These are phyloP conservation scores for Acanthamoeba triangularis DNA, from an alignment of 208 protist genomes.

Conservation along the genomic window DNA sequence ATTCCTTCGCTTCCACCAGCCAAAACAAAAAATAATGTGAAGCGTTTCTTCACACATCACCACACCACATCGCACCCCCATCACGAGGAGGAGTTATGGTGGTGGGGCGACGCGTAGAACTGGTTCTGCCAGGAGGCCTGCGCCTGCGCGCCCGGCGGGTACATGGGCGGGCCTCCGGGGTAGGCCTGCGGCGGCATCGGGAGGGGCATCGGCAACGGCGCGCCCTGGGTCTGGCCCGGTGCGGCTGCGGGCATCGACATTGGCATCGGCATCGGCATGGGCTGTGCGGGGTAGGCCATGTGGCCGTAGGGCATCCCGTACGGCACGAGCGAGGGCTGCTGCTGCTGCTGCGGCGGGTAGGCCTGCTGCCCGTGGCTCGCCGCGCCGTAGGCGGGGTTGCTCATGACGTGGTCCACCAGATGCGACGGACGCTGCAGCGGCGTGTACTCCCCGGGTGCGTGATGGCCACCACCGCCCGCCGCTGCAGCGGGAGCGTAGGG, in stretches of 20 bases:
- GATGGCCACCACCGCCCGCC: neutral
- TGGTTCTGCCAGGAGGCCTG: constrained; percentile 6
- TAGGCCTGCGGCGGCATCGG: neutral
- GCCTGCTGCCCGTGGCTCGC: neutral
- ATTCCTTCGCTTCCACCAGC: too few relatives aligned
- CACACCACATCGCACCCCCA: too few relatives aligned
- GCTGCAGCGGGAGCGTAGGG: neutral
- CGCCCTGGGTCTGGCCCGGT: too few relatives aligned
- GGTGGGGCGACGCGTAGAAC: neutral
- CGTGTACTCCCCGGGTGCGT: neutral
- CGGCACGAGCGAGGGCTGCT: neutral
- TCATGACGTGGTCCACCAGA: constrained; percentile 8
- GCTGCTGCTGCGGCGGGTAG: neutral
- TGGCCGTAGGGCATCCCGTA: constrained; percentile 2
- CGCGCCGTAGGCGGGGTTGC: constrained; percentile 7
- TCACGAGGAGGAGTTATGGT: neutral
- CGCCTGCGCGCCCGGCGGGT: neutral
- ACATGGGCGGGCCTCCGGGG: neutral
- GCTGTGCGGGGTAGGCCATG: neutral
- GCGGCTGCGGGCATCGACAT: too few relatives aligned
- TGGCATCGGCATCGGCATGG: neutral
- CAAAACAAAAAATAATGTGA: too few relatives aligned
- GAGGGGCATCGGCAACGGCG: neutral
- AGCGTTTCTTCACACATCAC: too few relatives aligned
- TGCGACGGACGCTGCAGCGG: constrained; percentile 21